A percentile compares a stretch with the other conserved stretches of the same genome.
phyloP scores from a whole-genome alignment of 495 filamentous ascomycete genomes.

The Oleoguttula mirabilis region DNA sequence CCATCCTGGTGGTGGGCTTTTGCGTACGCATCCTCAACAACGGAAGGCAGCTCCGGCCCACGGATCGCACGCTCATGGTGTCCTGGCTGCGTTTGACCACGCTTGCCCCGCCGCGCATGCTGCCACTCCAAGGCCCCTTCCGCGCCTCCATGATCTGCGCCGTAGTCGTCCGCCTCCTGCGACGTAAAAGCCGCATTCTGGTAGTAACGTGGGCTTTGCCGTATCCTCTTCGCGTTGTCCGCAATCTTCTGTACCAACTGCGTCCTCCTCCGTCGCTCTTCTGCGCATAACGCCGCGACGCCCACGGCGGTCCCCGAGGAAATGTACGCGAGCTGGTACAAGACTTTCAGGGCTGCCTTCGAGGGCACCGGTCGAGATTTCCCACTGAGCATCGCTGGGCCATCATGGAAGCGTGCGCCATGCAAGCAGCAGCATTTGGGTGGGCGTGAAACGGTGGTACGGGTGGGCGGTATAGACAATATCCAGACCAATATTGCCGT shows the following conservation, averaged over 20 bases:
- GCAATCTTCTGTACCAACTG: conserved; percentile 13
- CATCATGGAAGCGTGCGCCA: no score
- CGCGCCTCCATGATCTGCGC: no score
- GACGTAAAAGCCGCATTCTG: conserved; percentile 7
- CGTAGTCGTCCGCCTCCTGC: no score
- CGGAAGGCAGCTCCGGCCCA: conserved; percentile 1
- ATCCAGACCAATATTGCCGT: no score
- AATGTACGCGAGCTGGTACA: conserved; percentile 22
- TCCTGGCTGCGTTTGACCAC: no score
- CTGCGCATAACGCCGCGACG: conserved; percentile 11
- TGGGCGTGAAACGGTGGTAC: no score
- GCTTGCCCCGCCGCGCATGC: no score
- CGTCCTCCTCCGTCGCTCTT: conserved; percentile 18
- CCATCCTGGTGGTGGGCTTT: no score
- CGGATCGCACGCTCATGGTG: not conserved
- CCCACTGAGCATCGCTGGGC: conserved; percentile 10
- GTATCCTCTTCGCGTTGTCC: conserved; percentile 19
- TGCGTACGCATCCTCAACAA: not conserved
- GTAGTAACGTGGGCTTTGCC: conserved; percentile 12
- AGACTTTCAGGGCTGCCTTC: conserved; percentile 10
- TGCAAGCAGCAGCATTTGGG: no score
- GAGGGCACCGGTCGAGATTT: conserved; percentile 19
- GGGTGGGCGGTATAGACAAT: no score
- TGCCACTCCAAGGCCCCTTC: no score
- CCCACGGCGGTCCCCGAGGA: conserved; percentile 18